phyloP scores from a whole-genome alignment of 768 basidiomycete species.

The Serendipita indica region DNA sequence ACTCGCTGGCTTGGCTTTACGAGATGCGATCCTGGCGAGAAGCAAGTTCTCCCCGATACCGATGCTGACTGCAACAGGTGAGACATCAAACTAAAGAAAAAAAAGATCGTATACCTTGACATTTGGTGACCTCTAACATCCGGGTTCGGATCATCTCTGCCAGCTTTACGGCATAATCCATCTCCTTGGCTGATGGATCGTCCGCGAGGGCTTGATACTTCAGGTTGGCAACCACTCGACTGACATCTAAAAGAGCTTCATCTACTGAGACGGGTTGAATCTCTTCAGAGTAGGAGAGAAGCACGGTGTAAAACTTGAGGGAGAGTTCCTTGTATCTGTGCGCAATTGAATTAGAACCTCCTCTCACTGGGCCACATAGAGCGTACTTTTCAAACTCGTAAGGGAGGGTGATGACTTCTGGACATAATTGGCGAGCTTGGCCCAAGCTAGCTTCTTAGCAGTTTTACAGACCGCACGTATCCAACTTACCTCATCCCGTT shows the following conservation, averaged over 20 bases:
- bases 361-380: background rate
- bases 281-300: slow-evolving; percentile 81
- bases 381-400: slow-evolving; percentile 85
- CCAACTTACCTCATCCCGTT: slow-evolving; percentile 80
- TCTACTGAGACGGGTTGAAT: slow-evolving; percentile 93
- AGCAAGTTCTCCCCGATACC: slow-evolving; percentile 87
- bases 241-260: slow-evolving; percentile 86
- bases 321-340: slow-evolving; percentile 75
- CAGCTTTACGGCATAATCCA: slow-evolving; percentile 57
- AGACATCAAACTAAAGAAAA: background rate
- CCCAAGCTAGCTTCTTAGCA: slow-evolving; percentile 38
- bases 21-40: slow-evolving; percentile 82
- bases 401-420: slow-evolving; percentile 58
- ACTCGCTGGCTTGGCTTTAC: slow-evolving; percentile 80
- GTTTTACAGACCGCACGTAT: background rate
- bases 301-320: slow-evolving; percentile 78
- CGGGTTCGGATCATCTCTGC: slow-evolving; percentile 70
- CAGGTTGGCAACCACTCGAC: slow-evolving; percentile 35
- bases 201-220: slow-evolving; percentile 14
- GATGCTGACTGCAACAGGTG: slow-evolving; percentile 51
- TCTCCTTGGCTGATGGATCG: slow-evolving; percentile 15
- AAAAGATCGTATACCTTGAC: slow-evolving; percentile 45
- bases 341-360: background rate
- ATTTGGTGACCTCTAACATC: slow-evolving; percentile 63
- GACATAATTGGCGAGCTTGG: slow-evolving; percentile 65